Conservation (phyloP, 164 flowering plant species). For the Pachysandra terminalis region DNA sequence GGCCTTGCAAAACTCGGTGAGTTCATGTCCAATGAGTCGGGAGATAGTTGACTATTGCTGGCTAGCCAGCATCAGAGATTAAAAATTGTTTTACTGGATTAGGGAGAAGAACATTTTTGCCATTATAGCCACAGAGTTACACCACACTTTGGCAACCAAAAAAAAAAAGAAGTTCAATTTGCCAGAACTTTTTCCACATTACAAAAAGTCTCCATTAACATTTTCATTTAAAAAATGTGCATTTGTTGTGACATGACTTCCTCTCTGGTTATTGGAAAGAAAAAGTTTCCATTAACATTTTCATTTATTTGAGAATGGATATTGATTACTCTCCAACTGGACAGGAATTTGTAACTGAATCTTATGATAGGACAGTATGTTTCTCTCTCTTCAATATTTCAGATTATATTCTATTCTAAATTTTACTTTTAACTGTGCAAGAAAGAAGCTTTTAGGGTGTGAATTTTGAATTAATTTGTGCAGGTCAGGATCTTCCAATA, state of each 20-base stretch:
- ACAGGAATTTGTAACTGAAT: constrained; percentile 94
- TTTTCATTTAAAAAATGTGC: too few relatives aligned
- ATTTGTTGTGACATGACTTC: background rate
- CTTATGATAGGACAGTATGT: constrained; percentile 95
- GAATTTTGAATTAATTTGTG: constrained; percentile 6
- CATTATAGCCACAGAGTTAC: too few relatives aligned
- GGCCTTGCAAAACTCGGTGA: too few relatives aligned
- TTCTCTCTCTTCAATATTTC: constrained; percentile 2
- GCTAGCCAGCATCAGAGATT: too few relatives aligned
- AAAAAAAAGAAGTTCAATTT: too few relatives aligned
- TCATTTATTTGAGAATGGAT: constrained; percentile 75
- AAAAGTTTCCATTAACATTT: background rate
- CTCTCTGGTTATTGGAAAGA: background rate
- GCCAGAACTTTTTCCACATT: too few relatives aligned
- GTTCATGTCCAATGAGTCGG: too few relatives aligned
- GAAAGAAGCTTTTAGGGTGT: background rate
- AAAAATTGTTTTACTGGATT: too few relatives aligned
- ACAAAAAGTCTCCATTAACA: too few relatives aligned
- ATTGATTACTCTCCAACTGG: constrained; percentile 98
- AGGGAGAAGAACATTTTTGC: too few relatives aligned
- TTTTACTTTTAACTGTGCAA: background rate
- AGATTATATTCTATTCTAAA: background rate
- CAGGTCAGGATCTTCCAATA: constrained; percentile 88
- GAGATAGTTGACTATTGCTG: too few relatives aligned
- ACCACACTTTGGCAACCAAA: too few relatives aligned